A percentile compares a stretch with the other conserved stretches of the same genome.
Evolutionary conservation across 257 asterid species (phyloP).

Genomic region (Jasminum sambac): DNA sequence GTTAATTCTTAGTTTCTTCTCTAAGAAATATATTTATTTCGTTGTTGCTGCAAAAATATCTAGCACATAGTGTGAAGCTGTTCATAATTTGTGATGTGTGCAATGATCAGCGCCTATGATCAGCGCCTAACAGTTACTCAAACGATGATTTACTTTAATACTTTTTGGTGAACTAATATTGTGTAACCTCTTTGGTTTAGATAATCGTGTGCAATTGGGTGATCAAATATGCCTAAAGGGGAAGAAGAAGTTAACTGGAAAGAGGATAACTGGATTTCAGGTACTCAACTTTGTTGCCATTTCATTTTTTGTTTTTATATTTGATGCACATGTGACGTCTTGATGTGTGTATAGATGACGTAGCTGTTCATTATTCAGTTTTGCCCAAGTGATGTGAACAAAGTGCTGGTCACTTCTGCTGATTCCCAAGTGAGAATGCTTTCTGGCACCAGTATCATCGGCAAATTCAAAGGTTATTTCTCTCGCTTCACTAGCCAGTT

Average conservation of each 20-base stretch:
- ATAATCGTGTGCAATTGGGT: slow-evolving; percentile 67
- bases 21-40: background rate
- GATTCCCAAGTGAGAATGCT: slow-evolving; percentile 79
- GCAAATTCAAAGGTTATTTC: slow-evolving; percentile 69
- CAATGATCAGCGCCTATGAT: background rate
- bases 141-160: background rate
- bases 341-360: background rate
- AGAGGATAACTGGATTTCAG: slow-evolving; percentile 90
- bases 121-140: background rate
- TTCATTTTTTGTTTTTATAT: background rate
- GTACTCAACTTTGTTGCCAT: slow-evolving; percentile 25
- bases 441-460: slow-evolving; percentile 53
- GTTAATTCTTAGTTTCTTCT: background rate
- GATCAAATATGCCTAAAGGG: slow-evolving; percentile 61
- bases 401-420: slow-evolving; percentile 84
- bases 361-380: slow-evolving; percentile 43
- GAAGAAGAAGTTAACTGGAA: slow-evolving; percentile 69
- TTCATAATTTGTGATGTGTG: background rate
- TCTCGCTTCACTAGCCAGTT: no score
- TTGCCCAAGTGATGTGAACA: slow-evolving; percentile 74
- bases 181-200: slow-evolving; percentile 29
- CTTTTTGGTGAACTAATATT: slow-evolving; percentile 5
- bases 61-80: background rate
- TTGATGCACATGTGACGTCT: background rate
- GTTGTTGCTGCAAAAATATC: background rate